Base-by-base conservation (phyloP, 129 eudicot species). In the Lactuca sativa region DNA sequence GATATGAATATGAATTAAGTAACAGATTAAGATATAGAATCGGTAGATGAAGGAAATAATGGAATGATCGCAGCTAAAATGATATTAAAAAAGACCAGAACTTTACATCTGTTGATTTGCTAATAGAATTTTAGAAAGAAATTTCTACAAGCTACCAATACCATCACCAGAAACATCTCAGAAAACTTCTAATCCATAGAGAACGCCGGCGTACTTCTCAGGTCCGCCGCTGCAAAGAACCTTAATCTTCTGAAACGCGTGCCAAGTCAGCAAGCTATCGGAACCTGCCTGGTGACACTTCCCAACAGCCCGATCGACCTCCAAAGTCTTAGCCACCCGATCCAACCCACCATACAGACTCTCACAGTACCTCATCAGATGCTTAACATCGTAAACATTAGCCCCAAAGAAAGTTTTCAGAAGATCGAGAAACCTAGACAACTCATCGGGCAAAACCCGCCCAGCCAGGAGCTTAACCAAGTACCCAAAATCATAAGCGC, bases 261-360 rank as follows among this genome's bases (percentile, higher is more conserved):
- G 91, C 97, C 90, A 88, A 0, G 97, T 88, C 65, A 91, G 74
- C 83, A 91, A 61, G 67, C 95, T 85, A 66, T 91, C 97, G 0
- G 97, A 91, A 16, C 97, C 97, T 0, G 96, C 93, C 78, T 91
- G 97, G 60, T 91, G 97, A 36, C 84, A 51, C 77, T 83, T 82
- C 16, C 96, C 97, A 1, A 82, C 97, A 1, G 37, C 75, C 44
- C 95, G 54, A 14, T 69, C 82, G 37, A 91, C 71, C 56, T 58
- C 72, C 41, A 91, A 83, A 0, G 85, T 74, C 77, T 56, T 59
- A 0, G 92, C 95, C 47, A 91, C 96, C 69, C 87, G 82, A 13
- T 91, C 85, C 82, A 91, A 72, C n/a, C 97, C 96, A 4, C 96
- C 97, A 57, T 86, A 86, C 66, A 91, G 62, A 13, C 87, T 71